Evolutionary conservation across 2,329 filamentous ascomycete genomes (phyloP).

Genomic region (Cladophialophora chaetospira): DNA sequence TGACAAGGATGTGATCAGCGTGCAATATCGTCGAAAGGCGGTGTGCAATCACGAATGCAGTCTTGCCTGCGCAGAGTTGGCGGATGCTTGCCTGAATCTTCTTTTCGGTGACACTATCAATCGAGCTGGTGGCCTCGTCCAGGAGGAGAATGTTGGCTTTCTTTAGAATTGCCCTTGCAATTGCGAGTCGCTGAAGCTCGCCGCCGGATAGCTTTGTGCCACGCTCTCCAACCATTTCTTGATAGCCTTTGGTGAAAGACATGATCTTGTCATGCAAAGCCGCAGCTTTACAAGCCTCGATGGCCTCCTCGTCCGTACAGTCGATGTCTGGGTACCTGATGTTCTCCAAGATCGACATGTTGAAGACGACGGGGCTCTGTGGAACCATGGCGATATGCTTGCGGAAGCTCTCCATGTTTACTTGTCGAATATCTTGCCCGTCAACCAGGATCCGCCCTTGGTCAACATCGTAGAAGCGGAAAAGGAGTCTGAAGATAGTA

Average conservation of each 20-base stretch:
- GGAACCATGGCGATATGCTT: constrained; percentile 65
- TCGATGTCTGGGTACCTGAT: constrained; percentile 63
- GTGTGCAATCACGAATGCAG: constrained; percentile 56
- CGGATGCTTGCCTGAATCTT: constrained; percentile 52
- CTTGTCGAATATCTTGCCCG: constrained; percentile 59
- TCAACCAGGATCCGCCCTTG: constrained; percentile 54
- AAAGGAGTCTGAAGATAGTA: constrained; percentile 57
- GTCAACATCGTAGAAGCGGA: constrained; percentile 57
- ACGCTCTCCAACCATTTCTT: constrained; percentile 51
- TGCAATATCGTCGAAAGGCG: constrained; percentile 45
- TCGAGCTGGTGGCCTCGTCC: constrained; percentile 56
- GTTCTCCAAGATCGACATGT: constrained; percentile 65
- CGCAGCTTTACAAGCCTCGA: constrained; percentile 62
- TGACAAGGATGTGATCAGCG: constrained; percentile 67
- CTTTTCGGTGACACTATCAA: constrained; percentile 50
- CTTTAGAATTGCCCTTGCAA: constrained; percentile 50
- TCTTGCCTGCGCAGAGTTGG: constrained; percentile 50
- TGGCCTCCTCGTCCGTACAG: constrained; percentile 63
- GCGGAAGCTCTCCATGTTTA: constrained; percentile 61
- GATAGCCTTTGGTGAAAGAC: constrained; percentile 57
- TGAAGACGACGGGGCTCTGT: constrained; percentile 66
- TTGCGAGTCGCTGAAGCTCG: constrained; percentile 54
- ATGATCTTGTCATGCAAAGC: constrained; percentile 67
- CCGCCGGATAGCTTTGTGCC: constrained; percentile 55
- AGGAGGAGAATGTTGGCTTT: constrained; percentile 48